These are phyloP conservation scores for Basidioascus undulatus DNA, from an alignment of 768 basidiomycete genomes.

Conservation along the genomic window DNA sequence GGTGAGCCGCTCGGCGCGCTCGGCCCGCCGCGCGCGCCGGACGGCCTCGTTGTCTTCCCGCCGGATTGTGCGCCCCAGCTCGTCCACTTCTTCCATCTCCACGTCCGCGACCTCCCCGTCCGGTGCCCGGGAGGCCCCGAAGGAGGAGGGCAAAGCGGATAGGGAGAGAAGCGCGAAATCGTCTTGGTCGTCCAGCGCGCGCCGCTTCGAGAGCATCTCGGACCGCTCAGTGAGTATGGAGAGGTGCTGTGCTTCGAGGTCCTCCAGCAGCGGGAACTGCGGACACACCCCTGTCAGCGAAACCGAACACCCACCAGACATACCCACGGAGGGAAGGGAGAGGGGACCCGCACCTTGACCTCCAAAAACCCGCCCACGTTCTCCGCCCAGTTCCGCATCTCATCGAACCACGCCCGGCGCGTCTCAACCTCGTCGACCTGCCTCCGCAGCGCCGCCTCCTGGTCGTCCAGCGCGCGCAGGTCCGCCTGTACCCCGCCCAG, in stretches of 20 bases:
- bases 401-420: conserved; percentile 57
- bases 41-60: conserved; percentile 17
- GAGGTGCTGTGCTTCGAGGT: conserved; percentile 46
- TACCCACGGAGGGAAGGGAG: background rate
- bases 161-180: conserved; percentile 43
- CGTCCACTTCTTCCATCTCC: conserved; percentile 31
- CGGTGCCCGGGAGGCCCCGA: too few relatives aligned
- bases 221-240: conserved; percentile 49
- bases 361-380: conserved; percentile 64
- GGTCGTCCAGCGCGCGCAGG: conserved; percentile 33
- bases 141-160: conserved; percentile 18
- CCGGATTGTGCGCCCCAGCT: conserved; percentile 31
- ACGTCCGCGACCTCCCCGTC: too few relatives aligned
- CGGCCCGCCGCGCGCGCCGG: conserved; percentile 32
- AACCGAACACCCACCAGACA: background rate
- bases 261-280: conserved; percentile 55
- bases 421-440: conserved; percentile 50
- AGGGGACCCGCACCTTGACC: conserved; percentile 38
- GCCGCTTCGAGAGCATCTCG: conserved; percentile 41
- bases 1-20: conserved; percentile 32
- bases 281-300: conserved; percentile 4
- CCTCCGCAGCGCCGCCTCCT: conserved; percentile 47
- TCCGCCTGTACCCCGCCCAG: conserved; percentile 37
- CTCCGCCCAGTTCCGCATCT: conserved; percentile 59
- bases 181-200: conserved; percentile 52